Percentiles rank a stretch among this genome's conserved stretches.
Conservation (phyloP, 148 eudicot species). For the Rhododendron ovatum region DNA sequence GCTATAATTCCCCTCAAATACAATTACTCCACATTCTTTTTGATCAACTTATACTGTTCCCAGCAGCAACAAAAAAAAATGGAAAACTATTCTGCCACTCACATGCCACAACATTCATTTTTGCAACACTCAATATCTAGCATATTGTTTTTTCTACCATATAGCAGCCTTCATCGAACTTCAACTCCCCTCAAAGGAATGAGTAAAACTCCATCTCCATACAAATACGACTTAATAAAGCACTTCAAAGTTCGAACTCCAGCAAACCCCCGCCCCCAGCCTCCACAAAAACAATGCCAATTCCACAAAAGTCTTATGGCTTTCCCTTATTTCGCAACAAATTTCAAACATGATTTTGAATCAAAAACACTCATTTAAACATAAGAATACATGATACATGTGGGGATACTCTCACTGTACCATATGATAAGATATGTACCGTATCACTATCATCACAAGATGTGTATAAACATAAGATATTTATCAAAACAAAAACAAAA, state of each 20-base stretch:
- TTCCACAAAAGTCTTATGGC: not conserved
- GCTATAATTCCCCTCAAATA: not conserved
- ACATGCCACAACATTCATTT: not conserved
- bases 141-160: not conserved
- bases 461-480: not conserved
- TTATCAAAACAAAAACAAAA: too few species aligned
- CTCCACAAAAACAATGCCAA: not conserved
- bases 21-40: not conserved
- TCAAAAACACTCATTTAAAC: not conserved
- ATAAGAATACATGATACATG: not conserved
- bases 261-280: not conserved
- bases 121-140: not conserved
- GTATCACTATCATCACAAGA: not conserved
- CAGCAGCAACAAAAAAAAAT: not conserved
- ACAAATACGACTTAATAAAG: not conserved
- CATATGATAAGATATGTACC: not conserved
- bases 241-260: not conserved
- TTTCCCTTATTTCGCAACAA: not conserved
- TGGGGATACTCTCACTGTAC: not conserved
- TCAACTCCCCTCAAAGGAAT: not conserved
- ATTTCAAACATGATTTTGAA: not conserved
- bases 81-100: not conserved
- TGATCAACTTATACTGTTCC: not conserved
- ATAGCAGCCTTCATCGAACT: not conserved
- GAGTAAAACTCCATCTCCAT: not conserved